Percentiles rank a stretch among this genome's conserved stretches.
These are phyloP conservation scores for Kwoniella heveanensis DNA, from an alignment of 768 basidiomycete genomes.

Conservation along the genomic window DNA sequence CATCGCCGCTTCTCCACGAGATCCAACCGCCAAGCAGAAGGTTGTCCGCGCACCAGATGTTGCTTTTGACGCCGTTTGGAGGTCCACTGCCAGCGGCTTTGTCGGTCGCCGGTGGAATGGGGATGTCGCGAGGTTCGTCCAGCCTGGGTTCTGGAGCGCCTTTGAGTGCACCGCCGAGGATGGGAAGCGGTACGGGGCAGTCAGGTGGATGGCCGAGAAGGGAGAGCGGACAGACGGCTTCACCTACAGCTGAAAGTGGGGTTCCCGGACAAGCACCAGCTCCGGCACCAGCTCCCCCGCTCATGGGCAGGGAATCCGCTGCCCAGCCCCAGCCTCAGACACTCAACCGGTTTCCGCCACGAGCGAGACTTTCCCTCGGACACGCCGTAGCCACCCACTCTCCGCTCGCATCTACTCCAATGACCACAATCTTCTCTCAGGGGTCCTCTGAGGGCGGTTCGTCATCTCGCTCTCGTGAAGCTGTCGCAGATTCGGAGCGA, in stretches of 20 bases:
- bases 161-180: constrained; percentile 16
- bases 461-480: constrained; percentile 20
- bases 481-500: constrained; percentile 8
- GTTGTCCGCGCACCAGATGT: constrained; percentile 43
- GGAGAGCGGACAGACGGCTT: constrained; percentile 11
- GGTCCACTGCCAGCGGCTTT: constrained; percentile 27
- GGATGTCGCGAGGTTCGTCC: constrained; percentile 34
- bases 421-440: constrained; percentile 38
- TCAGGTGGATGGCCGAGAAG: constrained; percentile 21
- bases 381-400: constrained; percentile 22
- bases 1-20: constrained; percentile 43
- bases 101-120: constrained; percentile 16
- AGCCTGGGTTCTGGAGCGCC: constrained; percentile 24
- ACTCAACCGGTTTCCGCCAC: constrained; percentile 17
- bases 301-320: constrained; percentile 8
- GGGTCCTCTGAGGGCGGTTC: constrained; percentile 18
- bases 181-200: constrained; percentile 9
- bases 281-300: neutral
- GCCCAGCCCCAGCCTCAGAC: neutral
- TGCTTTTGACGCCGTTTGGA: constrained; percentile 48
- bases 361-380: constrained; percentile 25
- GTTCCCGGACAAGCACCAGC: neutral
- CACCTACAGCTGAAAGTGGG: neutral
- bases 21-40: constrained; percentile 46
- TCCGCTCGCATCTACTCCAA: constrained; percentile 35